phyloP scores from a whole-genome alignment of 768 basidiomycete genomes.

The Auricularia cornea region DNA sequence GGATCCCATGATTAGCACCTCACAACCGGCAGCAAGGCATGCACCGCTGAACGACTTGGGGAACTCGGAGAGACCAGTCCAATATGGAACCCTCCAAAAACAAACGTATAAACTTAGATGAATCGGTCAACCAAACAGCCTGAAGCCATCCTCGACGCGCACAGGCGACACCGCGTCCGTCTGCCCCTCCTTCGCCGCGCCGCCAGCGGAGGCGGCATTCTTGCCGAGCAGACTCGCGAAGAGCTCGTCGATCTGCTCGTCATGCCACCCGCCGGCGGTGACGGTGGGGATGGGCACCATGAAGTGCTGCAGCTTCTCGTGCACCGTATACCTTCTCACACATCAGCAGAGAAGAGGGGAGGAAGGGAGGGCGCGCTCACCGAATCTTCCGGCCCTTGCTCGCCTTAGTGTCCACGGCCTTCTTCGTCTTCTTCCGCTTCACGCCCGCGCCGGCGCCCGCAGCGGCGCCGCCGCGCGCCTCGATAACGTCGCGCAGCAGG shows the following conservation, averaged over 20 bases:
- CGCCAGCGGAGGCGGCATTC: constrained; percentile 31
- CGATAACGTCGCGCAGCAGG: constrained; percentile 84
- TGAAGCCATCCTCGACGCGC: no score
- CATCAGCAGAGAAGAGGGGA: not conserved
- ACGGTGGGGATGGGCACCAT: constrained; percentile 70
- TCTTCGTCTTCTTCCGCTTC: constrained; percentile 67
- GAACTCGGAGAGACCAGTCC: no score
- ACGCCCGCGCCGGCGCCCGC: constrained; percentile 36
- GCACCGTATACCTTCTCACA: constrained; percentile 70
- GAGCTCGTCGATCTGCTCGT: constrained; percentile 92
- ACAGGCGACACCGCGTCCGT: no score
- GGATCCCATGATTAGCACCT: no score
- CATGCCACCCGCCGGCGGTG: constrained; percentile 72
- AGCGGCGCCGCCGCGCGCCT: constrained; percentile 38
- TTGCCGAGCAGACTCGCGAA: constrained; percentile 82
- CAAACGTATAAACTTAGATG: no score
- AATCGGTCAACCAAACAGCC: no score
- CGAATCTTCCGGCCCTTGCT: constrained; percentile 92
- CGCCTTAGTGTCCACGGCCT: constrained; percentile 82
- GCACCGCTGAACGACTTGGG: no score
- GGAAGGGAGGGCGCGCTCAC: constrained; percentile 29
- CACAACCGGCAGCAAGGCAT: no score
- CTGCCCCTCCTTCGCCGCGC: constrained; percentile 8
- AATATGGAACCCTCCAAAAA: no score
- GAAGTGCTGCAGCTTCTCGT: constrained; percentile 95